A percentile compares a stretch with the other conserved stretches of the same genome.
Conservation (phyloP, 2,329 filamentous ascomycete species). For the Sclerotinia sclerotiorum region DNA sequence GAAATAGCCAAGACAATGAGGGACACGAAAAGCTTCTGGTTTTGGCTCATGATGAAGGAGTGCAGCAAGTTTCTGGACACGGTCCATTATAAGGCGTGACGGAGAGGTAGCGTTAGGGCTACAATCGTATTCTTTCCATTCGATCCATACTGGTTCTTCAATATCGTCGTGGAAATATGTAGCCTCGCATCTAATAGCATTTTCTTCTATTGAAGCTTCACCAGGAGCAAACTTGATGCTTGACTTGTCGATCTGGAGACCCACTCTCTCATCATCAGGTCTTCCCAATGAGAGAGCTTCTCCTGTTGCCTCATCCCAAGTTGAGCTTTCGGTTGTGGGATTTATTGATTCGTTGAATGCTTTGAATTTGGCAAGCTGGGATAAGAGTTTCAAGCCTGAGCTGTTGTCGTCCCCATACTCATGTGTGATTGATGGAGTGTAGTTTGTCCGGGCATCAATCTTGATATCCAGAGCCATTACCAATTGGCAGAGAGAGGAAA, state of each 20-base stretch:
- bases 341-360: constrained; percentile 52
- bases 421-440: constrained; percentile 20
- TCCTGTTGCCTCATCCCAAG: constrained; percentile 43
- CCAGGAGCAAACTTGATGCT: constrained; percentile 23
- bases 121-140: constrained; percentile 52
- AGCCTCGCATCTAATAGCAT: constrained; percentile 44
- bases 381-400: constrained; percentile 45
- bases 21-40: constrained; percentile 51
- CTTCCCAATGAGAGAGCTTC: constrained; percentile 45
- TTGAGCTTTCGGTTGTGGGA: constrained; percentile 33
- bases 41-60: constrained; percentile 50
- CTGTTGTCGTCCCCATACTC: constrained; percentile 41
- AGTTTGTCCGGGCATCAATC: constrained; percentile 40
- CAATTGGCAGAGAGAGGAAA: constrained; percentile 48
- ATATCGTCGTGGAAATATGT: constrained; percentile 41
- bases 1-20: constrained; percentile 53
- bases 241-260: constrained; percentile 27
- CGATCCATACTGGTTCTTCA: constrained; percentile 48
- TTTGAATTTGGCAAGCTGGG: constrained; percentile 51
- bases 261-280: constrained; percentile 23
- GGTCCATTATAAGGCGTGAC: constrained; percentile 46
- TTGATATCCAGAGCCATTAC: constrained; percentile 49
- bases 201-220: constrained; percentile 5
- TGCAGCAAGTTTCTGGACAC: constrained; percentile 50
- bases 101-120: constrained; percentile 42